Percentiles rank a stretch among this genome's conserved stretches.
These are phyloP conservation scores for Cryoendolithus antarcticus DNA, from an alignment of 2,329 filamentous ascomycete species.

Conservation along the genomic window DNA sequence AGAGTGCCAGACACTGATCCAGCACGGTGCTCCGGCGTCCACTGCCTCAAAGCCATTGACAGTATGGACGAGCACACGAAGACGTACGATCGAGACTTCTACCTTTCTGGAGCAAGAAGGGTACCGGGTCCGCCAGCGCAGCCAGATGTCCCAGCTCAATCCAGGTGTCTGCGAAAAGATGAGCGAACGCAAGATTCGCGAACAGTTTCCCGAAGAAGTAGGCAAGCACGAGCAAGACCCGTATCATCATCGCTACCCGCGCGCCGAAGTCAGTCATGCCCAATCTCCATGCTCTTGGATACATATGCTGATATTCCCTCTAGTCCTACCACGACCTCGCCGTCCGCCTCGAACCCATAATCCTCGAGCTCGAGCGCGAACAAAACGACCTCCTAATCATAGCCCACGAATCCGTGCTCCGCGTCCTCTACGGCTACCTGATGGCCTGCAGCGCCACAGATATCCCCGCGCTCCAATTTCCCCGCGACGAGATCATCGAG, in stretches of 20 bases:
- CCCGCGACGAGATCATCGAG: slow-evolving; percentile 95
- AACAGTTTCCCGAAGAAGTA: slow-evolving; percentile 80
- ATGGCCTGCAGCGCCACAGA: slow-evolving; percentile 97
- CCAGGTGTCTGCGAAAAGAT: slow-evolving; percentile 93
- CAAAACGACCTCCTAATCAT: slow-evolving; percentile 97
- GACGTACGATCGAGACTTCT: slow-evolving; percentile 81
- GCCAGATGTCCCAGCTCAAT: slow-evolving; percentile 95
- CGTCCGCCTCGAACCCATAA: slow-evolving; percentile 95
- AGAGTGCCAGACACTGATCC: slow-evolving; percentile 58
- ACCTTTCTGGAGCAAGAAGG: slow-evolving; percentile 64
- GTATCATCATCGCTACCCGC: slow-evolving; percentile 91
- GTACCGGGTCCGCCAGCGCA: slow-evolving; percentile 78
- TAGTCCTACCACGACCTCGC: slow-evolving; percentile 89
- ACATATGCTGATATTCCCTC: background rate
- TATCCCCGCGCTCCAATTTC: slow-evolving; percentile 86
- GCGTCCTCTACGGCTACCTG: slow-evolving; percentile 90
- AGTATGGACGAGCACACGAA: slow-evolving; percentile 88
- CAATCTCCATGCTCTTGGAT: background rate
- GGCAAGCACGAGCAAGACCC: slow-evolving; percentile 87
- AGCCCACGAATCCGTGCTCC: slow-evolving; percentile 92
- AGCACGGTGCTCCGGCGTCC: slow-evolving; percentile 50
- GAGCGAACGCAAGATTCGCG: slow-evolving; percentile 67
- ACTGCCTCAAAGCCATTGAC: slow-evolving; percentile 66
- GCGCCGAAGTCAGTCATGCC: slow-evolving; percentile 59
- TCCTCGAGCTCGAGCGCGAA: slow-evolving; percentile 90